These are phyloP conservation scores for Ochetophila trinervis DNA, from an alignment of 306 rosid genomes.

Conservation along the genomic window DNA sequence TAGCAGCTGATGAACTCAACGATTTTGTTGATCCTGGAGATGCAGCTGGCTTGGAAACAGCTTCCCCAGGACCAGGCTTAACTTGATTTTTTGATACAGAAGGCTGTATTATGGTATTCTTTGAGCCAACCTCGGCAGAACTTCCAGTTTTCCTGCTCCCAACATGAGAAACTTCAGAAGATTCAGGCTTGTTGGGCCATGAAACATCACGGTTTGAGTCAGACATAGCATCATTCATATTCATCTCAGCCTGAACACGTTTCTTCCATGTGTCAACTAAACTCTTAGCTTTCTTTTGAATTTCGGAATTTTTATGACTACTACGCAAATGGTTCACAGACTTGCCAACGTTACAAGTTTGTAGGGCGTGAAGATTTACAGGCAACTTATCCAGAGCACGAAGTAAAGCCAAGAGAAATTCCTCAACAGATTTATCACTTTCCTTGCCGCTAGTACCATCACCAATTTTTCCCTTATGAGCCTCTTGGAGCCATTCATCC, in stretches of 20 bases:
- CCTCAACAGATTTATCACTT: constrained; percentile 68
- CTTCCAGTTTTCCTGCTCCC: constrained; percentile 51
- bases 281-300: constrained; percentile 75
- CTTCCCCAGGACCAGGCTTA: constrained; percentile 52
- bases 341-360: constrained; percentile 66
- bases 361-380: constrained; percentile 69
- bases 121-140: constrained; percentile 58
- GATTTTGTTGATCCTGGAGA: constrained; percentile 46
- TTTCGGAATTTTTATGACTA: constrained; percentile 62
- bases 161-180: constrained; percentile 59
- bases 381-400: constrained; percentile 81
- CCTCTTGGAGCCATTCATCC: constrained; percentile 96
- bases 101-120: constrained; percentile 53
- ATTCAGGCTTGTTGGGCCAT: constrained; percentile 50
- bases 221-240: constrained; percentile 61
- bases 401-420: constrained; percentile 75
- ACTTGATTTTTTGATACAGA: constrained; percentile 52
- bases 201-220: constrained; percentile 52
- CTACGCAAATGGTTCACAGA: constrained; percentile 81
- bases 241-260: constrained; percentile 92
- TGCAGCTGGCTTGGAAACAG: constrained; percentile 42
- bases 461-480: constrained; percentile 69
- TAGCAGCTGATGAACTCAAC: constrained; percentile 35
- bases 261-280: constrained; percentile 89
- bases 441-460: constrained; percentile 54